These are phyloP conservation scores for Moricandia moricandioides DNA, from an alignment of 345 rosid species.

Conservation along the genomic window DNA sequence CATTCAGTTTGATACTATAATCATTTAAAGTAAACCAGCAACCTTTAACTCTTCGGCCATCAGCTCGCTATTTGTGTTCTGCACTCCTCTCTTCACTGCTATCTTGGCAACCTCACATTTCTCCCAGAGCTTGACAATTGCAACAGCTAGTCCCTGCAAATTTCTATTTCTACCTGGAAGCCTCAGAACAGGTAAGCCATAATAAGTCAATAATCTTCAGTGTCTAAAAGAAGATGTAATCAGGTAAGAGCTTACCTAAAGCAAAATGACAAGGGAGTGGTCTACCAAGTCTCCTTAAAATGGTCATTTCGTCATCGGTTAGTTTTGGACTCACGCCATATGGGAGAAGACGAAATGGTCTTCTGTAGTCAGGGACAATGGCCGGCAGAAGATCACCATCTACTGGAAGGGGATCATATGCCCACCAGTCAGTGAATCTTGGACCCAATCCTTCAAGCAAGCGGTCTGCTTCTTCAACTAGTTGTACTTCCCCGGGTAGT, in stretches of 20 bases:
- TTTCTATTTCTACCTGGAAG: conserved; percentile 80
- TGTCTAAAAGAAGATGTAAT: conserved; percentile 26
- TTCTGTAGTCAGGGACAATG: conserved; percentile 64
- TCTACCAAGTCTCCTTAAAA: conserved; percentile 80
- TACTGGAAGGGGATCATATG: conserved; percentile 84
- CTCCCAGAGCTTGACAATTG: conserved; percentile 88
- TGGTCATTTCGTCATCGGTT: conserved; percentile 92
- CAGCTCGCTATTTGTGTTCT: conserved; percentile 70
- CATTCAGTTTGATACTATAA: not conserved
- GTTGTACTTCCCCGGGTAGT: conserved; percentile 71
- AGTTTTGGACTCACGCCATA: conserved; percentile 72
- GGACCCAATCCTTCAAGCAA: conserved; percentile 91
- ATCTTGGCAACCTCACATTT: conserved; percentile 94
- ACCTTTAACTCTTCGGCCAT: conserved; percentile 95
- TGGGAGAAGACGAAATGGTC: conserved; percentile 95
- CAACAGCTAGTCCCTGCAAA: conserved; percentile 82
- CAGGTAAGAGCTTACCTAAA: conserved; percentile 46
- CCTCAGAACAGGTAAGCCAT: conserved; percentile 20
- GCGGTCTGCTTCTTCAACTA: conserved; percentile 70
- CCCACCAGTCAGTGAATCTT: conserved; percentile 92
- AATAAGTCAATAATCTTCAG: conserved; percentile 41
- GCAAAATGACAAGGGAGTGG: conserved; percentile 90
- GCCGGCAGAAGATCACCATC: conserved; percentile 95
- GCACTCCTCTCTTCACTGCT: conserved; percentile 88
- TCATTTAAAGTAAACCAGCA: conserved; percentile 24